These are phyloP conservation scores for Chenopodium quinoa DNA, from an alignment of 148 eudicot species.

Conservation along the genomic window DNA sequence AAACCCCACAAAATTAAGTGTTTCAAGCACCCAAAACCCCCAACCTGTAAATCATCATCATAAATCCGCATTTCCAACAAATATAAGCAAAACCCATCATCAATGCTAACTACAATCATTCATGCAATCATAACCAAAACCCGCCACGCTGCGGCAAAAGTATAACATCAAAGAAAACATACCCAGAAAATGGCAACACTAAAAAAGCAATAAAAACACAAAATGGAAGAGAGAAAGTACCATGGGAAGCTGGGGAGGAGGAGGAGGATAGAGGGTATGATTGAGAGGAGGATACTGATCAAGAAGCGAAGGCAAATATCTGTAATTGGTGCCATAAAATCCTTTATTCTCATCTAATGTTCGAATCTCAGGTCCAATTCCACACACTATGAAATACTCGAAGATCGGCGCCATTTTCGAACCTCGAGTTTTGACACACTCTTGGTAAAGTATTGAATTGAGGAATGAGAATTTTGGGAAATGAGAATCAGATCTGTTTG, in stretches of 20 bases:
- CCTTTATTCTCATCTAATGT: slow-evolving; percentile 68
- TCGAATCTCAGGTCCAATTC: slow-evolving; percentile 82
- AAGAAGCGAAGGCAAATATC: slow-evolving; percentile 71
- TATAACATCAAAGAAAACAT: not conserved
- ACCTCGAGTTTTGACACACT: not conserved
- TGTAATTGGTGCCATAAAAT: slow-evolving; percentile 51
- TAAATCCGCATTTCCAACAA: not conserved
- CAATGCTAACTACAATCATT: not conserved
- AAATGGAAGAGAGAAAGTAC: slow-evolving; percentile 19
- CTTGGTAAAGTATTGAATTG: not conserved
- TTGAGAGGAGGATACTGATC: slow-evolving; percentile 78
- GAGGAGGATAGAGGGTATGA: slow-evolving; percentile 70
- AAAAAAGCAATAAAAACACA: not conserved
- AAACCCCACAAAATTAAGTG: not conserved
- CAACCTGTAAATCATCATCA: not conserved
- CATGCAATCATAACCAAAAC: no score
- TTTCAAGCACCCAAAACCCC: not conserved
- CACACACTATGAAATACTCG: slow-evolving; percentile 91
- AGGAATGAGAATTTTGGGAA: not conserved
- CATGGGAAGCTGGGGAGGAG: slow-evolving; percentile 92
- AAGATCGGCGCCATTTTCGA: slow-evolving; percentile 60
- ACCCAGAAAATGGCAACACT: not conserved
- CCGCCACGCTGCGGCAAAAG: not conserved
- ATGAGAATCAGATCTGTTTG: not conserved
- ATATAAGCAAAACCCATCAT: not conserved